A percentile compares a stretch with the other conserved stretches of the same genome.
phyloP scores from a whole-genome alignment of 2,329 filamentous ascomycete genomes.

The Botryotinia convoluta region DNA sequence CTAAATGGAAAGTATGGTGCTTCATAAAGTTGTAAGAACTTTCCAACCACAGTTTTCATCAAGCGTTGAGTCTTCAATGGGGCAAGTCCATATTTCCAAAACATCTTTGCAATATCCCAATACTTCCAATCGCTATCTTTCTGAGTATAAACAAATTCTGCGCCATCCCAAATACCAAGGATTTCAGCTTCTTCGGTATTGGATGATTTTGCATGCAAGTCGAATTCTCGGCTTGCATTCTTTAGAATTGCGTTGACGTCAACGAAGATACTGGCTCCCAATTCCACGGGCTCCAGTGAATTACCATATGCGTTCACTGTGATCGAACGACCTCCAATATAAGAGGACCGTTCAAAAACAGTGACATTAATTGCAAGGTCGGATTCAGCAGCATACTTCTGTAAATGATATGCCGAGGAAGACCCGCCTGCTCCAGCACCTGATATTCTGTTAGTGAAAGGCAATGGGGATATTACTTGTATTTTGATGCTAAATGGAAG shows the following conservation, averaged over 20 bases:
- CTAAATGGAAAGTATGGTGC: slow-evolving; percentile 79
- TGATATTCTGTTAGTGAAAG: slow-evolving; percentile 40
- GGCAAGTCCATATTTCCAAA: slow-evolving; percentile 82
- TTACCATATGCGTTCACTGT: slow-evolving; percentile 77
- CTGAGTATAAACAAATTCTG: slow-evolving; percentile 67
- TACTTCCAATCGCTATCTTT: slow-evolving; percentile 60
- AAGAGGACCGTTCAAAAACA: slow-evolving; percentile 75
- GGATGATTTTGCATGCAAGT: slow-evolving; percentile 55
- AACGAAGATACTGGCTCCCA: slow-evolving; percentile 92
- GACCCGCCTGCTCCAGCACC: slow-evolving; percentile 88
- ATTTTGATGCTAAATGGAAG: background rate
- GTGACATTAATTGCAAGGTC: slow-evolving; percentile 71
- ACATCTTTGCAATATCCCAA: slow-evolving; percentile 76
- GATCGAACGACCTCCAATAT: slow-evolving; percentile 81
- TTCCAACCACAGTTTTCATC: slow-evolving; percentile 67
- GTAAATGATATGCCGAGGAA: slow-evolving; percentile 80
- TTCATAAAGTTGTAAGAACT: slow-evolving; percentile 78
- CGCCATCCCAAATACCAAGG: slow-evolving; percentile 83
- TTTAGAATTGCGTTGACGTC: slow-evolving; percentile 78
- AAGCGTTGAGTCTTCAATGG: slow-evolving; percentile 71
- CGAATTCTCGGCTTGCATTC: slow-evolving; percentile 68
- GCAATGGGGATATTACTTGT: background rate
- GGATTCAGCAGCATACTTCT: slow-evolving; percentile 62
- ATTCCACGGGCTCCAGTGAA: slow-evolving; percentile 67
- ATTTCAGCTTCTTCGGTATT: slow-evolving; percentile 45